Conservation (phyloP, 2,329 filamentous ascomycete genomes). For the Talaromyces marneffei region DNA sequence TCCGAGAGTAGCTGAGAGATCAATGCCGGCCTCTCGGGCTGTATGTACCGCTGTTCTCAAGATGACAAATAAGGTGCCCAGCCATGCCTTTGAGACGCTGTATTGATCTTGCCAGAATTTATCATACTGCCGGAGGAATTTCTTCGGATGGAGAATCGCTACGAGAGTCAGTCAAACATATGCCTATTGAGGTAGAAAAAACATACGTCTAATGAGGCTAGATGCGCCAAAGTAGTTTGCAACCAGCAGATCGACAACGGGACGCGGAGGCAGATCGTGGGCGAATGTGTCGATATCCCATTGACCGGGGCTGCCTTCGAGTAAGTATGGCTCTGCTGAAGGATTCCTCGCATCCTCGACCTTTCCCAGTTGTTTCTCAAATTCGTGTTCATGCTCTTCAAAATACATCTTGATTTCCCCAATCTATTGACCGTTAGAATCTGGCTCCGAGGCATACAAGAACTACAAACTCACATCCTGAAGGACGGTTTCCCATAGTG, state of each 20-base stretch:
- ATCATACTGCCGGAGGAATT: conserved; percentile 44
- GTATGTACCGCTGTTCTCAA: conserved; percentile 54
- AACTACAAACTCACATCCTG: conserved; percentile 10
- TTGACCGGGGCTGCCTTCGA: conserved; percentile 8
- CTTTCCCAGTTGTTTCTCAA: conserved; percentile 10
- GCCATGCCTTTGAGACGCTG: conserved; percentile 49
- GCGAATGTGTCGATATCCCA: conserved; percentile 13
- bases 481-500: conserved; percentile 14
- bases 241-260: conserved; percentile 8
- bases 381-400: conserved; percentile 12
- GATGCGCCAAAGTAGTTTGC: conserved; percentile 11
- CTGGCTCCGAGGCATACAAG: neutral
- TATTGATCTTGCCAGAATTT: conserved; percentile 50
- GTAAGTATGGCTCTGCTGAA: neutral
- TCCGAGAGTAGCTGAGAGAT: conserved; percentile 52
- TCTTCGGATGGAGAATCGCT: conserved; percentile 15
- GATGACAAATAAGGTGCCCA: conserved; percentile 47
- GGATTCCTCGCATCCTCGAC: conserved; percentile 11
- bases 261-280: conserved; percentile 7
- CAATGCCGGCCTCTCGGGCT: conserved; percentile 51
- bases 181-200: neutral
- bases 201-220: conserved; percentile 10
- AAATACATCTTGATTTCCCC: conserved; percentile 14
- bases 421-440: conserved; percentile 4
- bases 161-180: neutral